Evolutionary conservation across 2,329 filamentous ascomycete genomes (phyloP).

Genomic region (Scleromitrula shiraiana): DNA sequence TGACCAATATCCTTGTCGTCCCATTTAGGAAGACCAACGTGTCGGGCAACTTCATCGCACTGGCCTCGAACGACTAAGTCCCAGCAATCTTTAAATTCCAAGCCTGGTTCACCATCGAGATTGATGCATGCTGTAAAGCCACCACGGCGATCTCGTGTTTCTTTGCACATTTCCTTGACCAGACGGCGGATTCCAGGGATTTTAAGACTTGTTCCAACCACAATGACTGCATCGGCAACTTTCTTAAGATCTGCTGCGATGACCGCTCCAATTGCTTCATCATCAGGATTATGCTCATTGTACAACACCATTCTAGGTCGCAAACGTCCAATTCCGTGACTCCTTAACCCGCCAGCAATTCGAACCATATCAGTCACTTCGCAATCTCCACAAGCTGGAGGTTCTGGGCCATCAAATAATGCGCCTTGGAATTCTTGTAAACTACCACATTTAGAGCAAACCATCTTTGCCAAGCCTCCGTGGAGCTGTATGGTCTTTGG

Average conservation of each 20-base stretch:
- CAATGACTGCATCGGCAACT: conserved; percentile 83
- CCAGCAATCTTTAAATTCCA: conserved; percentile 87
- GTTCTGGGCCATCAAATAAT: conserved; percentile 75
- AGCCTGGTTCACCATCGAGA: conserved; percentile 72
- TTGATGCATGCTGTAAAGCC: conserved; percentile 95
- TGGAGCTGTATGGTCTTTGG: conserved; percentile 89
- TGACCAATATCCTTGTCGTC: conserved; percentile 47
- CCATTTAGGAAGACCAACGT: conserved; percentile 56
- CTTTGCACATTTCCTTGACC: conserved; percentile 81
- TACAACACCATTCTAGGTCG: conserved; percentile 93
- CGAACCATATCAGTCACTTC: conserved; percentile 67
- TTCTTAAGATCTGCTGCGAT: conserved; percentile 77
- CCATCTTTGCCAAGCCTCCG: conserved; percentile 90
- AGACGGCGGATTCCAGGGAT: conserved; percentile 87
- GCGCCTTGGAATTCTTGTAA: conserved; percentile 68
- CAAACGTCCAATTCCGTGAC: conserved; percentile 84
- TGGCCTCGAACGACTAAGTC: conserved; percentile 82
- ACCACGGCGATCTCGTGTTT: conserved; percentile 73
- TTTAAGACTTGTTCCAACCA: conserved; percentile 92
- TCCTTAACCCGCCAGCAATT: conserved; percentile 74
- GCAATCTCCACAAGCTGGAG: conserved; percentile 73
- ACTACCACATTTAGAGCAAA: conserved; percentile 84
- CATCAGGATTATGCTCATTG: conserved; percentile 94
- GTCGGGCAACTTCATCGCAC: conserved; percentile 76
- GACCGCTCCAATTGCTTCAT: conserved; percentile 90